Conservation (phyloP, 345 rosid genomes). For the Lepidium sativum region DNA sequence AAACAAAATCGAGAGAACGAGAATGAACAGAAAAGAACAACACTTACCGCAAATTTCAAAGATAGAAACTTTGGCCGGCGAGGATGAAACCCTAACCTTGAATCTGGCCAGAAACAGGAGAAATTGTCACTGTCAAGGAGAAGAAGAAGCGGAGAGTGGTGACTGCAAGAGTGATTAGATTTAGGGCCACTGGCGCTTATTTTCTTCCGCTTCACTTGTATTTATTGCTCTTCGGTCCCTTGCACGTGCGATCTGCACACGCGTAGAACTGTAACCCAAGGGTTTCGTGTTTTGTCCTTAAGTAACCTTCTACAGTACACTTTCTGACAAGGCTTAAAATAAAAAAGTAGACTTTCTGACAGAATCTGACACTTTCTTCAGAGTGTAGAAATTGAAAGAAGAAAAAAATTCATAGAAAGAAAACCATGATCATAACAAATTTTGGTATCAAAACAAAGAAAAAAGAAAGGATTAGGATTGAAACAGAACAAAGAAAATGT, state of each 20-base stretch:
- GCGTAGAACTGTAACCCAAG: constrained; percentile 11
- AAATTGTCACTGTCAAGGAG: constrained; percentile 1
- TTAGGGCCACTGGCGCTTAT: constrained; percentile 26
- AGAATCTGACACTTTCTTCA: too few relatives aligned
- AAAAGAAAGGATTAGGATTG: constrained; percentile 3
- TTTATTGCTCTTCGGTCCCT: not conserved
- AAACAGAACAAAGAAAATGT: constrained; percentile 19
- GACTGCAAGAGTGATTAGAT: constrained; percentile 19
- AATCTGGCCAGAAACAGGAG: constrained; percentile 1
- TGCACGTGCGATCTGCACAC: constrained; percentile 7
- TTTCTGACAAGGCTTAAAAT: too few relatives aligned
- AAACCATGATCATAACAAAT: not conserved
- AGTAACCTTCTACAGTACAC: too few relatives aligned
- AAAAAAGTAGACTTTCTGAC: too few relatives aligned
- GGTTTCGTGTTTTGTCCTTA: not conserved
- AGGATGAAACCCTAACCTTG: constrained; percentile 3
- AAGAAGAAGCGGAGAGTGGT: constrained; percentile 3
- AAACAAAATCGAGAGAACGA: not conserved
- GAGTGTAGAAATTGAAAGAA: too few relatives aligned
- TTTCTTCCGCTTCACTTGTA: constrained; percentile 4
- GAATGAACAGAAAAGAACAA: not conserved
- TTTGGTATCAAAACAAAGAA: not conserved
- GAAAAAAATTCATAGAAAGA: too few relatives aligned
- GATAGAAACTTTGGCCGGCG: not conserved
- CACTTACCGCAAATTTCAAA: not conserved